Percentiles rank a stretch among this genome's conserved stretches.
Evolutionary conservation across 805 yeast species (phyloP).

Genomic region (Crinitomyces ghanaensis): DNA sequence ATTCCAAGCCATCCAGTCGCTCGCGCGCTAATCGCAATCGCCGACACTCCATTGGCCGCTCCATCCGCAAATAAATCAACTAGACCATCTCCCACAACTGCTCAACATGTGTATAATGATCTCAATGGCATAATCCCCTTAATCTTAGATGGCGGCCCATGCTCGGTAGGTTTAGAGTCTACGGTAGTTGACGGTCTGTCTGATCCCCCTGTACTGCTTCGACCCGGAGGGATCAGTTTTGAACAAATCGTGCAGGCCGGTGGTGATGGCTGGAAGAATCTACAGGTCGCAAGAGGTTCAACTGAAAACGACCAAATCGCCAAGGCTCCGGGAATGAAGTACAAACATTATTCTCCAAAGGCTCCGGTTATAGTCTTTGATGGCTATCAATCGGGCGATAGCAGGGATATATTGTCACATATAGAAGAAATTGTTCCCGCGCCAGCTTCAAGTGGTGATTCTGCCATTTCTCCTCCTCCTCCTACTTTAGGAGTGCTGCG

Average conservation of each 20-base stretch:
- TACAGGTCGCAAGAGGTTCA: constrained; percentile 46
- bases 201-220: constrained; percentile 70
- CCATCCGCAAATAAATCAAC: constrained; percentile 98
- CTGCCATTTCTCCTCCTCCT: neutral
- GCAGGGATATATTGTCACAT: constrained; percentile 6
- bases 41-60: constrained; percentile 89
- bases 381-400: constrained; percentile 35
- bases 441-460: constrained; percentile 6
- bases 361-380: constrained; percentile 67
- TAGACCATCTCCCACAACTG: constrained; percentile 84
- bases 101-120: constrained; percentile 76
- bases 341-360: constrained; percentile 85
- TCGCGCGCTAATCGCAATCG: constrained; percentile 71
- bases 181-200: constrained; percentile 89
- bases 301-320: constrained; percentile 49
- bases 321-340: constrained; percentile 96
- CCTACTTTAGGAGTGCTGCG: constrained; percentile 11
- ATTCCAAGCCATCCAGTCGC: constrained; percentile 84
- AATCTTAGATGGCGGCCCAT: constrained; percentile 84
- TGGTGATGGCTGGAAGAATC: constrained; percentile 55
- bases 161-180: constrained; percentile 83
- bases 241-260: constrained; percentile 62
- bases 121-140: constrained; percentile 68
- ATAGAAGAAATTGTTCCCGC: too few species aligned
- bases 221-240: constrained; percentile 89